phyloP scores from a whole-genome alignment of 2,329 filamentous ascomycete species.

The Epichloe coenophiala region DNA sequence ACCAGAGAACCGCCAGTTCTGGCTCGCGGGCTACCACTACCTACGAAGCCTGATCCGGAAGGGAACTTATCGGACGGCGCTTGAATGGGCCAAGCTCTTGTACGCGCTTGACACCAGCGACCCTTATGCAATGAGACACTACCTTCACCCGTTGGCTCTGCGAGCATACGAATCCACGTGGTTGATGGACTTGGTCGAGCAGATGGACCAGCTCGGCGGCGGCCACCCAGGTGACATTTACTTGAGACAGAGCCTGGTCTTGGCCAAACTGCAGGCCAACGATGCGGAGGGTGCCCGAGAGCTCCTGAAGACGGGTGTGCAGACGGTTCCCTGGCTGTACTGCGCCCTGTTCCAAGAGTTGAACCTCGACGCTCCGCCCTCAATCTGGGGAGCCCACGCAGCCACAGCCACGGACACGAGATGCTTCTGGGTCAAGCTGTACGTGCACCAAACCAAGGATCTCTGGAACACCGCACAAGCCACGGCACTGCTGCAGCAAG shows the following conservation, averaged over 20 bases:
- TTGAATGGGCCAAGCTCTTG: constrained; percentile 86
- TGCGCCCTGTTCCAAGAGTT: constrained; percentile 67
- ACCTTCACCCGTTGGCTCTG: constrained; percentile 76
- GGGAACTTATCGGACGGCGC: constrained; percentile 83
- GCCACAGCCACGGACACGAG: constrained; percentile 41
- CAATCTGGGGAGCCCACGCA: constrained; percentile 65
- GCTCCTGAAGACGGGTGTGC: constrained; percentile 54
- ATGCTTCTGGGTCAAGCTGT: constrained; percentile 60
- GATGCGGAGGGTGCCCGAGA: constrained; percentile 52
- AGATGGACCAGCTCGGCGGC: constrained; percentile 20
- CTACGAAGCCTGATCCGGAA: constrained; percentile 75
- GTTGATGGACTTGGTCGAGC: constrained; percentile 55
- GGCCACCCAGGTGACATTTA: constrained; percentile 41
- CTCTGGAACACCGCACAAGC: constrained; percentile 74
- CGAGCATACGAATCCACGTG: constrained; percentile 64
- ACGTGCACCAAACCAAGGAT: constrained; percentile 63
- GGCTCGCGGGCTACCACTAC: constrained; percentile 81
- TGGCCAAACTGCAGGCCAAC: constrained; percentile 62
- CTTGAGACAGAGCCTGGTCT: constrained; percentile 59
- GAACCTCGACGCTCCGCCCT: constrained; percentile 61
- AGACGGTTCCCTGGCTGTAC: constrained; percentile 72
- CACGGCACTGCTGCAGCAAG: constrained; percentile 53
- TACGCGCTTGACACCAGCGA: constrained; percentile 63
- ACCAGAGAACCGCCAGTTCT: constrained; percentile 84
- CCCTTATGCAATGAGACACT: constrained; percentile 68